Evolutionary conservation across 805 yeast species (phyloP).

Genomic region (Wickerhamiella azyma): DNA sequence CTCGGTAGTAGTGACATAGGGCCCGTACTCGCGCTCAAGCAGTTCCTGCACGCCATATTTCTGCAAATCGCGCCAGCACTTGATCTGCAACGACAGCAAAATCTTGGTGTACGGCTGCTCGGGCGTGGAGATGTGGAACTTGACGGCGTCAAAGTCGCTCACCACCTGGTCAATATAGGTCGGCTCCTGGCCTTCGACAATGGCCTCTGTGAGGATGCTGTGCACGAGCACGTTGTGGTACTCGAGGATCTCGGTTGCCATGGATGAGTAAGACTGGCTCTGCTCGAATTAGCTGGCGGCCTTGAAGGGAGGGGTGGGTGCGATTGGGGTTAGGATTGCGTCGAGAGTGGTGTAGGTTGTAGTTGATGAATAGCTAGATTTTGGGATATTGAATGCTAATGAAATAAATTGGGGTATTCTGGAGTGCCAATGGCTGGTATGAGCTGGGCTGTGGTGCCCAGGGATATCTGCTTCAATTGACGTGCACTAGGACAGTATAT

Average conservation of each 20-base stretch:
- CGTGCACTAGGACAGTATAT: no score
- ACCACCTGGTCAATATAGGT: constrained; percentile 64
- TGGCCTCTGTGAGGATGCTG: constrained; percentile 63
- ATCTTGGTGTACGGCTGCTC: constrained; percentile 47
- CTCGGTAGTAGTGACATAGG: constrained; percentile 45
- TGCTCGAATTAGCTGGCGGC: no score
- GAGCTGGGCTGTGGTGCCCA: no score
- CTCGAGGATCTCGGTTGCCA: constrained; percentile 68
- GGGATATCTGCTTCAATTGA: no score
- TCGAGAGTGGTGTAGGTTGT: no score
- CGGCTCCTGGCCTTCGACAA: constrained; percentile 36
- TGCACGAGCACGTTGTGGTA: constrained; percentile 71
- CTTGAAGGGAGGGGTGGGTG: no score
- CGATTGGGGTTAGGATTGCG: no score
- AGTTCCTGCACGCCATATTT: constrained; percentile 40
- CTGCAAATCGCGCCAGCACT: constrained; percentile 61
- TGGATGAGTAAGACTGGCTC: constrained; percentile 3
- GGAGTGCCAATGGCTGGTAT: no score
- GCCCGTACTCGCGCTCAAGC: constrained; percentile 36
- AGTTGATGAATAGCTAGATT: no score
- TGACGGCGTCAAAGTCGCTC: constrained; percentile 91
- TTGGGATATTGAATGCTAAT: no score
- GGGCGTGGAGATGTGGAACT: constrained; percentile 85
- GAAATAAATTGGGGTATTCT: no score
- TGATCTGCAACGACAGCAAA: constrained; percentile 55